Evolutionary conservation across 1,284 basidiomycete species (phyloP), one percentile per base, ranked within the genome.

Genomic region (Phellopilus nigrolimitatus): DNA sequence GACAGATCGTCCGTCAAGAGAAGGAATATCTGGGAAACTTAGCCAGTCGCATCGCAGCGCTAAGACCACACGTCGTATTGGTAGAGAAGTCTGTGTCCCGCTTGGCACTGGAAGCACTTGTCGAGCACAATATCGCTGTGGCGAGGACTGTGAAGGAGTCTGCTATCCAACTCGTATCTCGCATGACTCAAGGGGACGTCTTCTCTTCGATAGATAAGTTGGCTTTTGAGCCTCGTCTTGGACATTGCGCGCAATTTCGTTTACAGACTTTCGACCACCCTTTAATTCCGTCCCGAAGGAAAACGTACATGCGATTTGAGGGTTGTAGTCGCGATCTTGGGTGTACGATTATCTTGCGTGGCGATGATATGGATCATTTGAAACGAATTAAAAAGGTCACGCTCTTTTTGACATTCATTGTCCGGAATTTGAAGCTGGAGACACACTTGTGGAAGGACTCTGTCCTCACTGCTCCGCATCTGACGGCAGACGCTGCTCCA

Each of bases 231-330:
- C 93, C 95, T 3, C 83, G 84, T 42, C 72, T 99, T 22, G 97
- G 97, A 1, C 85, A 95, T 59, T 98, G 95, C 63, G 74, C 80
- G n/a, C 79, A 82, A 24, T 95, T 95, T 65, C 78, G 83, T 38
- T 80, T 98, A 17, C 92, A 98, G 67, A 97, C 95, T 0, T 98
- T 91, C 66, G 93, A 97, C 61, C 93, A 98, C 66, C 80, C 82
- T 4, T 72, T 93, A 28, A 95, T 97, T 33, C 92, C 95, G 6
- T 93, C 91, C 12, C 79, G 80, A 34, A 78, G 95, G 50, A 99
- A 99, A 73, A 93, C 94, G 0, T 89, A 94, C 63, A 95, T 99
- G 91, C 85, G 95, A 1, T 97, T 99, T 62, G 93, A 97, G 66
- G 97, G 95, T 0, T 95, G 93, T 61, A 87, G 82, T 61, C 80